These are phyloP conservation scores for Pseudonitzschia multiseries DNA, from an alignment of 108 stramenopile genomes.

Conservation along the genomic window DNA sequence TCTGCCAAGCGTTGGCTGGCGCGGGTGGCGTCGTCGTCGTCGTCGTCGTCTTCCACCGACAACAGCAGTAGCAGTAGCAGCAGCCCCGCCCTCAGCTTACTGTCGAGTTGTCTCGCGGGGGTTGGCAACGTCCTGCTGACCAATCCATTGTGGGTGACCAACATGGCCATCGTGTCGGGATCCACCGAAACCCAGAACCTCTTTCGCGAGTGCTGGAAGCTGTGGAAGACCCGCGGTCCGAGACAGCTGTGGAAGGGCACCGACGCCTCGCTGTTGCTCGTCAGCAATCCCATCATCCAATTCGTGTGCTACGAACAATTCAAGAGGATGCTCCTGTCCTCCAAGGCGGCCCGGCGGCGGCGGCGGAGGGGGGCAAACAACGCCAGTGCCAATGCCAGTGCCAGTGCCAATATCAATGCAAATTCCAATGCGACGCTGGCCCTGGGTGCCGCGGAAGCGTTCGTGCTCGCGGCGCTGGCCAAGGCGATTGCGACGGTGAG, in stretches of 20 bases:
- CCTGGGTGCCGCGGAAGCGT: slow-evolving; percentile 72
- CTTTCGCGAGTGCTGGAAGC: slow-evolving; percentile 39
- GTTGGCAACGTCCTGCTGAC: slow-evolving; percentile 72
- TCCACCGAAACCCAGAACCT: slow-evolving; percentile 36
- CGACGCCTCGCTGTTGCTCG: slow-evolving; percentile 78
- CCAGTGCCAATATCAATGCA: no score
- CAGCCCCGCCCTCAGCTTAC: slow-evolving; percentile 36
- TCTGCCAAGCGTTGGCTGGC: slow-evolving; percentile 40
- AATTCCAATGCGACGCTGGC: background rate
- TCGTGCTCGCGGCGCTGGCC: slow-evolving; percentile 84
- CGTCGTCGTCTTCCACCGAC: no score
- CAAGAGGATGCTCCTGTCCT: slow-evolving; percentile 36
- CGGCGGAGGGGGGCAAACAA: background rate
- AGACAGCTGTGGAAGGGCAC: slow-evolving; percentile 74
- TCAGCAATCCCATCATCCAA: slow-evolving; percentile 95
- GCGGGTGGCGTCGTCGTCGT: slow-evolving; percentile 19
- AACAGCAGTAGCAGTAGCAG: no score
- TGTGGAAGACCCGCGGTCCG: slow-evolving; percentile 46
- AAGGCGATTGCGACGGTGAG: slow-evolving; percentile 86
- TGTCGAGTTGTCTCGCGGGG: slow-evolving; percentile 69
- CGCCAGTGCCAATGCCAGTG: background rate
- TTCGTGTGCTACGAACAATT: slow-evolving; percentile 87
- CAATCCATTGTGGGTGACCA: slow-evolving; percentile 87
- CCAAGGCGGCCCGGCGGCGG: background rate
- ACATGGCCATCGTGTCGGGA: slow-evolving; percentile 64